Evolutionary conservation across 2,329 filamentous ascomycete genomes (phyloP), one percentile per base, ranked within the genome.

Genomic region (Didymella sp.): DNA sequence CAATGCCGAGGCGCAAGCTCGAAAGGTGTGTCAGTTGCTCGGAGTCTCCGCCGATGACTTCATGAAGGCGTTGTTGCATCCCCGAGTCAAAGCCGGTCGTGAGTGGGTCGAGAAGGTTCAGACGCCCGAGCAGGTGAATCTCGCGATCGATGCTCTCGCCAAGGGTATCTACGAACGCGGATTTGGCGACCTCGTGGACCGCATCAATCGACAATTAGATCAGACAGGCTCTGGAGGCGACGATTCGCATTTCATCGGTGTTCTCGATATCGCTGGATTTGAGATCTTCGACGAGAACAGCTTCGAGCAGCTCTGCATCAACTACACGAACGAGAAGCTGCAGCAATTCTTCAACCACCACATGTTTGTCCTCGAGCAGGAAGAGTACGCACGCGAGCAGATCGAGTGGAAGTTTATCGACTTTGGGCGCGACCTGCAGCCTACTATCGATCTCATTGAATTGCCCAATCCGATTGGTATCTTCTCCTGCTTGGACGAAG

Each of bases 351-450:
- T 99, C 85, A 99, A 99, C 71, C 95, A 99, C 74, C 96, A 99
- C 80, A 99, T 99, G 95, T 99, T 99, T 72, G 95, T 99, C 9
- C 82, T 99, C 7, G 95, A 99, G 74, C 95, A 99, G 72, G 95
- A 99, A 76, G 95, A 99, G 75, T 99, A 99, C 75, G 93, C 95
- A 8, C 84, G 94, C 44, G 95, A 99, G 74, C 91, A 97, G 76
- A 99, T 99, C 66, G 95, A 99, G 78, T 99, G 95, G 95, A 92
- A 98, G 72, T 99, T 99, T 74, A 99, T 99, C 72, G 95, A 99
- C 76, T 99, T 99, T 73, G 95, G 95, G 17, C 92, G 93, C 60
- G 95, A 99, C 72, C 82, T 99, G 24, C 96, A 99, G 74, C 95
- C 95, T 0, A 99, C 95, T 0, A 99, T 99, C 67, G 95, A 99